Percentiles rank a stretch among this genome's conserved stretches.
Evolutionary conservation across 371 early-diverging fungal species (phyloP).

Genomic region (Syncephalastrum sp.): DNA sequence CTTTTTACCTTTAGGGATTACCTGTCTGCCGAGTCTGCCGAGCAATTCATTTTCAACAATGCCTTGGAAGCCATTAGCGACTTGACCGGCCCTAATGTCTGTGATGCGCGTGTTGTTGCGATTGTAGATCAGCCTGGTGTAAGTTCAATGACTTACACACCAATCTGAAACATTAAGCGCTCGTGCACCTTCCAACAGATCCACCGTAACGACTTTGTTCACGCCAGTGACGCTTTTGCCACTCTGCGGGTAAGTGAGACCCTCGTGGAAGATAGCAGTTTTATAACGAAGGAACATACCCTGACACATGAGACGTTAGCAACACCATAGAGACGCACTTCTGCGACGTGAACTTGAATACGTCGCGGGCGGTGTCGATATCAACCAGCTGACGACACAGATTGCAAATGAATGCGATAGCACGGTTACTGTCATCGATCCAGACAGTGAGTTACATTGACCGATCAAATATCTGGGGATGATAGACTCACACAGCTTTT

Average conservation of each 20-base stretch:
- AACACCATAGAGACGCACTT: slow-evolving; percentile 24
- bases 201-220: slow-evolving; percentile 35
- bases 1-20: slow-evolving; percentile 23
- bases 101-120: slow-evolving; percentile 39
- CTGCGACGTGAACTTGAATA: slow-evolving; percentile 37
- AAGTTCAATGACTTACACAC: slow-evolving; percentile 6
- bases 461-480: too few relatives aligned
- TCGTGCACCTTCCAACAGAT: slow-evolving; percentile 22
- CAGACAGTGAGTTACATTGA: slow-evolving; percentile 20
- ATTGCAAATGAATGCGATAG: slow-evolving; percentile 34
- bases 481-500: too few relatives aligned
- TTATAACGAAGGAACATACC: neutral
- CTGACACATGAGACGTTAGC: slow-evolving; percentile 12
- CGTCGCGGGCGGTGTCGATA: slow-evolving; percentile 34
- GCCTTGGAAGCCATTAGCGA: slow-evolving; percentile 26
- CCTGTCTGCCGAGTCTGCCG: slow-evolving; percentile 6
- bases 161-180: slow-evolving; percentile 1
- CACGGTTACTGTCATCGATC: slow-evolving; percentile 28
- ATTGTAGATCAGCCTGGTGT: slow-evolving; percentile 50
- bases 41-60: slow-evolving; percentile 34
- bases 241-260: slow-evolving; percentile 28
- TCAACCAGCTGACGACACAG: slow-evolving; percentile 25
- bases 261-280: too few relatives aligned
- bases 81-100: slow-evolving; percentile 32
- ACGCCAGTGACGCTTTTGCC: slow-evolving; percentile 27